These are phyloP conservation scores for Beta corolliflora DNA, from an alignment of 179 eudicot genomes.

Conservation along the genomic window DNA sequence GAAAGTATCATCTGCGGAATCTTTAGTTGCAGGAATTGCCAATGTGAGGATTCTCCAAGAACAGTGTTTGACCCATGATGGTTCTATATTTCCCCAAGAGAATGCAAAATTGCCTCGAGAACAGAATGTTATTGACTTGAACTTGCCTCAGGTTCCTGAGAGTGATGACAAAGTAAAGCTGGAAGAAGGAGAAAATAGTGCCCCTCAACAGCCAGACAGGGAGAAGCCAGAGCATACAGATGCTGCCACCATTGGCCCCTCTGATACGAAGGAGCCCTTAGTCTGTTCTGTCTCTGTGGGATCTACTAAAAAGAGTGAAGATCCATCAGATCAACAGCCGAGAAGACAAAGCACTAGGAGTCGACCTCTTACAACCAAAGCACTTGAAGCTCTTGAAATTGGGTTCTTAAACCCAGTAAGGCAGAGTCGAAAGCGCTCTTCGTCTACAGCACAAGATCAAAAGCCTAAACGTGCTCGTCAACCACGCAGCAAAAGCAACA, in stretches of 20 bases:
- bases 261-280: conserved; percentile 6
- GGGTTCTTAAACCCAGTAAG: conserved; percentile 41
- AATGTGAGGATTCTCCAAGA: conserved; percentile 23
- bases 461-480: conserved; percentile 37
- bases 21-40: conserved; percentile 22
- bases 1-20: conserved; percentile 15
- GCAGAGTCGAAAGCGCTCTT: conserved; percentile 31
- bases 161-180: conserved; percentile 14
- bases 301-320: not conserved
- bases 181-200: not conserved
- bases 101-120: conserved; percentile 17
- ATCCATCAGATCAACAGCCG: conserved; percentile 22
- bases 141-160: conserved; percentile 36
- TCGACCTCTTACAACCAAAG: conserved; percentile 58
- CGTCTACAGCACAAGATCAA: conserved; percentile 28
- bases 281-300: not conserved
- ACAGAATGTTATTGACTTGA: conserved; percentile 35
- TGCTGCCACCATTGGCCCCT: not conserved
- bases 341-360: conserved; percentile 62
- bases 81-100: conserved; percentile 1
- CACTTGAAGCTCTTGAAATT: conserved; percentile 60
- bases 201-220: too few species aligned
- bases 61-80: not conserved
- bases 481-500: conserved; percentile 29
- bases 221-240: not conserved